Percentiles rank a stretch among this genome's conserved stretches.
Evolutionary conservation across 495 filamentous ascomycete species (phyloP).

Genomic region (Clavariopsis aquatica): DNA sequence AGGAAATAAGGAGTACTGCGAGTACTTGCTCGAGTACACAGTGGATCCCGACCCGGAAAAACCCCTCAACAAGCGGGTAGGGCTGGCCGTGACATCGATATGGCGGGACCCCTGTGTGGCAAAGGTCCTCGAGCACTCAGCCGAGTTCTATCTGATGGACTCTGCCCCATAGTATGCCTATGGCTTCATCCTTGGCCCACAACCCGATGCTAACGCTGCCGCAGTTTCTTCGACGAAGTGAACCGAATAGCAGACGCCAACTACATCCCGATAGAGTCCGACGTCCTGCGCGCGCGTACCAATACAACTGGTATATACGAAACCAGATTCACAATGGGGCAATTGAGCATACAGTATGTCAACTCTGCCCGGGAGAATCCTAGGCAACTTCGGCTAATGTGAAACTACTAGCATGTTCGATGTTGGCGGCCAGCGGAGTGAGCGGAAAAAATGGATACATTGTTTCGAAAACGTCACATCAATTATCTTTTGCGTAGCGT

Average conservation of each 20-base stretch:
- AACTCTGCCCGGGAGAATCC: not conserved
- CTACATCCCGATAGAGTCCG: conserved; percentile 87
- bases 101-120: conserved; percentile 90
- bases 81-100: conserved; percentile 76
- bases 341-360: conserved; percentile 95
- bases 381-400: conserved; percentile 15
- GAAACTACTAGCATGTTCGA: conserved; percentile 87
- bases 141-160: conserved; percentile 99
- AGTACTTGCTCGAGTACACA: conserved; percentile 82
- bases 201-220: conserved; percentile 33
- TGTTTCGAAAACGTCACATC: conserved; percentile 99
- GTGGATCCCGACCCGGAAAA: conserved; percentile 87
- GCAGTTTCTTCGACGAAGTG: conserved; percentile 93
- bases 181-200: not conserved
- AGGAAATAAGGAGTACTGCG: conserved; percentile 71
- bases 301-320: conserved; percentile 99
- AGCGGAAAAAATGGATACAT: conserved; percentile 99
- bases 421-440: conserved; percentile 93
- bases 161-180: conserved; percentile 89
- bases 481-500: conserved; percentile 98
- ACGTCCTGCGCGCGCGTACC: conserved; percentile 90
- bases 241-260: conserved; percentile 78
- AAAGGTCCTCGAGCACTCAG: conserved; percentile 85
- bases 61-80: conserved; percentile 74
- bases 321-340: conserved; percentile 95